These are phyloP conservation scores for Phytophthora pluvialis DNA, from an alignment of 352 stramenopile species.

Conservation along the genomic window DNA sequence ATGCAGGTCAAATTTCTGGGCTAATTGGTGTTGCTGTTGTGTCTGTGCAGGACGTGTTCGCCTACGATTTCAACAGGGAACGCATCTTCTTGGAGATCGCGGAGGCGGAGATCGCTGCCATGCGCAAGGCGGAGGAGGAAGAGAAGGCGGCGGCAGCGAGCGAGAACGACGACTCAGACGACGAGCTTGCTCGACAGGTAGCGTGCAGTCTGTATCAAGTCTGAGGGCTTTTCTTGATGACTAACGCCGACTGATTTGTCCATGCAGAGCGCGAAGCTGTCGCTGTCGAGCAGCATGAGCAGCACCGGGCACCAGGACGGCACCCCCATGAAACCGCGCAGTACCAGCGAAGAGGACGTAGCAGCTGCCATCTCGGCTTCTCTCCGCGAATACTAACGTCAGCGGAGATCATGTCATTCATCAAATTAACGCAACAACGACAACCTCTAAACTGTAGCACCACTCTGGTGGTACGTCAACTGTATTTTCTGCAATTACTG, in stretches of 20 bases:
- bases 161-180: conserved; percentile 44
- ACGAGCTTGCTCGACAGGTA: conserved; percentile 55
- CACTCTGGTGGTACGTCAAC: conserved; percentile 11
- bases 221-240: background rate
- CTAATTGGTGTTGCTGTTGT: background rate
- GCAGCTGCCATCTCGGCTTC: conserved; percentile 69
- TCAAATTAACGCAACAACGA: background rate
- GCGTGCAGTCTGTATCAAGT: background rate
- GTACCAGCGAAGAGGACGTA: conserved; percentile 64
- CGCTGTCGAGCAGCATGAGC: conserved; percentile 44
- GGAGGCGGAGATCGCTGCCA: conserved; percentile 61
- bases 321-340: conserved; percentile 38
- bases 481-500: conserved; percentile 36
- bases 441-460: background rate
- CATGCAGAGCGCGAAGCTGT: conserved; percentile 45
- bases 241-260: background rate
- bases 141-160: conserved; percentile 19
- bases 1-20: background rate
- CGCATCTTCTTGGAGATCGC: conserved; percentile 75
- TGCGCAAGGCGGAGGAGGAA: conserved; percentile 44
- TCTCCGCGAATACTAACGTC: conserved; percentile 66
- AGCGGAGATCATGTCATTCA: background rate
- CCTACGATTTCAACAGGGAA: conserved; percentile 79
- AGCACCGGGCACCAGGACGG: conserved; percentile 28
- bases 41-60: conserved; percentile 59